Evolutionary conservation across 495 filamentous ascomycete genomes (phyloP).

Genomic region (Gamarada debralockiae): DNA sequence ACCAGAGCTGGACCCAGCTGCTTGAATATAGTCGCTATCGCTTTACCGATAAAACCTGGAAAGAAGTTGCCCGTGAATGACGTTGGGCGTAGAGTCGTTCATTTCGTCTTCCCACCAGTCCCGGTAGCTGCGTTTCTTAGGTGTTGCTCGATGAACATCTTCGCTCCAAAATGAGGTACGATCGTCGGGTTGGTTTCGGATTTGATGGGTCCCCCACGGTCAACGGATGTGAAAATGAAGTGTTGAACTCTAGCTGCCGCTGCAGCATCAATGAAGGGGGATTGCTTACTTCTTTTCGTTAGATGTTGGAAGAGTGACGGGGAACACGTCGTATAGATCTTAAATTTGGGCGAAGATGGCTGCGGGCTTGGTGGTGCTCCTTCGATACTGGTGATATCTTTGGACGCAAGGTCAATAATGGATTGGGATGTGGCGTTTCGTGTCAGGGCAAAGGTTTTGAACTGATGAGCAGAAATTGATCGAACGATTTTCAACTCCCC

Average conservation of each 20-base stretch:
- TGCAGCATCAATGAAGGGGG: conserved; percentile 40
- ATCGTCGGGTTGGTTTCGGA: conserved; percentile 54
- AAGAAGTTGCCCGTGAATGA: background rate
- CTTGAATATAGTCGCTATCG: too few relatives aligned
- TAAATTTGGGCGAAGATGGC: too few relatives aligned
- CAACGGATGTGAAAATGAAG: conserved; percentile 69
- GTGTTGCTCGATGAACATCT: conserved; percentile 63
- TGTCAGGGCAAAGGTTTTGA: too few relatives aligned
- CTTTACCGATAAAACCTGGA: background rate
- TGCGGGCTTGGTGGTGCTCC: too few relatives aligned
- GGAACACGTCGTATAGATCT: too few relatives aligned
- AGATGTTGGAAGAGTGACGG: too few relatives aligned
- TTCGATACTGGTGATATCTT: too few relatives aligned
- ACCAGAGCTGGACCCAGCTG: too few relatives aligned
- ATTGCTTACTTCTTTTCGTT: background rate
- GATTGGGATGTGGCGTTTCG: too few relatives aligned
- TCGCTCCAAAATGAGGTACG: conserved; percentile 64
- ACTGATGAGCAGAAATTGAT: too few relatives aligned
- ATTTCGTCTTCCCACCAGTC: background rate
- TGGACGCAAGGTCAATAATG: too few relatives aligned
- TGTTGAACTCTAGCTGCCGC: conserved; percentile 54
- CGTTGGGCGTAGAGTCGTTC: background rate
- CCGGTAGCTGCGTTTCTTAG: conserved; percentile 26
- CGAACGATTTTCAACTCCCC: too few relatives aligned
- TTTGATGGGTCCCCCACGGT: conserved; percentile 55